Conservation (phyloP, 441 rosid genomes). For the Brassica hybrid region DNA sequence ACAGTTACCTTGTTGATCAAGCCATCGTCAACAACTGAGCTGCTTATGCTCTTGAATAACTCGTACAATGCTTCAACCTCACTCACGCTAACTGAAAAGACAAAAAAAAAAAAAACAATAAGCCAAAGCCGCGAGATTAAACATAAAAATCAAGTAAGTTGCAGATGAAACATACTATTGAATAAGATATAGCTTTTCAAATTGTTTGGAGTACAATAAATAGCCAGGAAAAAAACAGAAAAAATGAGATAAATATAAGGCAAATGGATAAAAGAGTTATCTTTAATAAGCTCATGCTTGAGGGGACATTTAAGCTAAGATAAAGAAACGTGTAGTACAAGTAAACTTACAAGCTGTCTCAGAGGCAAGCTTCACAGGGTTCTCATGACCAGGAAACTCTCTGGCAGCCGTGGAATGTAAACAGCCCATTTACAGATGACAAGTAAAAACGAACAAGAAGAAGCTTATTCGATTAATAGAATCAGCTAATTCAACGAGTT, state of each 20-base stretch:
- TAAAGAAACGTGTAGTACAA: slow-evolving; percentile 22
- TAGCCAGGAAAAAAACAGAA: no score
- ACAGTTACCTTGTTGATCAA: slow-evolving; percentile 76
- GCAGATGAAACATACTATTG: not conserved
- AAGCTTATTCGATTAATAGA: not conserved
- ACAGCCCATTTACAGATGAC: slow-evolving; percentile 76
- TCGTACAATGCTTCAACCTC: slow-evolving; percentile 95
- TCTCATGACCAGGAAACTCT: slow-evolving; percentile 71
- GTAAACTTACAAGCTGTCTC: slow-evolving; percentile 82
- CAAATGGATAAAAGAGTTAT: no score
- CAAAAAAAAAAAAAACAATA: not conserved
- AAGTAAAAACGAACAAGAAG: slow-evolving; percentile 7
- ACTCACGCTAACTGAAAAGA: slow-evolving; percentile 82
- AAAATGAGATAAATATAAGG: not conserved
- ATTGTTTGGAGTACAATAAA: not conserved
- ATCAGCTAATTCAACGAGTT: slow-evolving; percentile 3
- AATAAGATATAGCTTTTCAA: not conserved
- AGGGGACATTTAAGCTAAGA: not conserved
- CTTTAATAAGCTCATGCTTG: not conserved
- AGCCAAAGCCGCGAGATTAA: not conserved
- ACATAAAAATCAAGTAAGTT: not conserved
- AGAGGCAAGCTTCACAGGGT: slow-evolving; percentile 76
- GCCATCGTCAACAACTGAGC: slow-evolving; percentile 90
- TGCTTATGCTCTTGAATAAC: slow-evolving; percentile 86
- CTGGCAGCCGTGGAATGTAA: slow-evolving; percentile 65